Base-by-base conservation (phyloP, 2,329 filamentous ascomycete species). In the Penicillium sp. region DNA sequence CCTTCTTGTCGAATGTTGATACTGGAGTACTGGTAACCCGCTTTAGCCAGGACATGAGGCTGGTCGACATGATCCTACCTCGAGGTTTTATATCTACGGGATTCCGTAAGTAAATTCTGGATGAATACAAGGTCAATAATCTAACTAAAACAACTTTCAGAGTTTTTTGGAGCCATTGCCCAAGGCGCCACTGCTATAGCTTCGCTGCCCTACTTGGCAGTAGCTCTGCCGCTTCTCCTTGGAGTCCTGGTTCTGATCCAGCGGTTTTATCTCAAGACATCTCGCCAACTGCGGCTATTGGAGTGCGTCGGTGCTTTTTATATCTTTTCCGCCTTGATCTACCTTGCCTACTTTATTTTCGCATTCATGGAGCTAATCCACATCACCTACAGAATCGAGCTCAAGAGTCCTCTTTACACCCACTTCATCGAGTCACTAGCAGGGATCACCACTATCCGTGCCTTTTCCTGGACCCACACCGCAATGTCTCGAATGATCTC, bases 21-120 rank as follows among this genome's bases (percentile, higher is more conserved):
- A 74, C 75, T 16, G 77, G 77, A 33, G 68, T 73, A 16, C 77
- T 67, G 73, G 45, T 57, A 16, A 57, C 55, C 7, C 46, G 58
- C 16, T 80, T 80, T 63, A 75, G 71, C 19, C 77, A 79, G 56
- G 78, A 80, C 63, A 69, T 80, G 14, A 67, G 70, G 49, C 64
- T 80, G 25, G 74, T 79, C 16, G 77, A 80, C 46, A 73, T 70
- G 64, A 69, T 75, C 37, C 64, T 80, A 9, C 73, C 74, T 14
- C 42, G 45, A 11, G 48, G 46, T 17, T 46, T 56, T 11, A 46
- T 59, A 5, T 46, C 43, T 28, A 45, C 48, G 5, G 44, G 31
- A 2, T 49, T 48, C 10, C 31, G 51, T 38, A 38, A 48, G 45
- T 14, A 30, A 30, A 30, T 30, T 7, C n/a, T 22, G 19, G 25